A percentile compares a stretch with the other conserved stretches of the same genome.
phyloP scores from a whole-genome alignment of 129 eudicot species.

The Saposhnikovia divaricata region DNA sequence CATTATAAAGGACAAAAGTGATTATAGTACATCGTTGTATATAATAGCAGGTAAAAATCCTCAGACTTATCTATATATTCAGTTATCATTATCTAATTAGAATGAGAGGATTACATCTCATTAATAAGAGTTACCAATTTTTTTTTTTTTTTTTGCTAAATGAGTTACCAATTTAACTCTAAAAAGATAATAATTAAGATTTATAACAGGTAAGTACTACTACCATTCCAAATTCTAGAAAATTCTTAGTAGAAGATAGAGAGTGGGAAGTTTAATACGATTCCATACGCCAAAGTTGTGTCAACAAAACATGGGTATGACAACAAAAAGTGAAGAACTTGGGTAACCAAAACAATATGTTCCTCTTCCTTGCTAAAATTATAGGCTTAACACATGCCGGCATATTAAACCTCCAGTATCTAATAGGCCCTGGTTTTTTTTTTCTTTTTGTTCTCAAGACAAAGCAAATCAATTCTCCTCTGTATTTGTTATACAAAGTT shows the following conservation, averaged over 20 bases:
- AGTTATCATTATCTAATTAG: not conserved
- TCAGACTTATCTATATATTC: not conserved
- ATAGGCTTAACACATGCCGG: not conserved
- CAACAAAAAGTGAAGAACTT: not conserved
- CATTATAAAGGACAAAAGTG: not conserved
- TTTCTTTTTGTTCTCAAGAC: not conserved
- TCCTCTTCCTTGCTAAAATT: not conserved
- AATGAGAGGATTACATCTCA: not conserved
- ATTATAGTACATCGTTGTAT: not conserved
- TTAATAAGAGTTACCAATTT: not conserved
- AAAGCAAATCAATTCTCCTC: not conserved
- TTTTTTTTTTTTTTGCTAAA: too few relatives aligned
- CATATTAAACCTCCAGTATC: not conserved
- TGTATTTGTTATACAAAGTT: not conserved
- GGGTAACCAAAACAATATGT: not conserved
- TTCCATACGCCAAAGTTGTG: not conserved
- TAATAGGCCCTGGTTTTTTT: not conserved
- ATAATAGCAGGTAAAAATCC: not conserved
- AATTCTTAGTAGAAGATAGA: not conserved
- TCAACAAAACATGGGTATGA: not conserved
- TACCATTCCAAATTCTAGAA: not conserved
- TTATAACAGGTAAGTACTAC: not conserved
- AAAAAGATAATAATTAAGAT: not conserved
- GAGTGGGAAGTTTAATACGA: not conserved
- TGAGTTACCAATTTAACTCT: too few relatives aligned